These are phyloP conservation scores for Blepharisma japonicum DNA, from an alignment of 73 alveolate genomes.

Conservation along the genomic window DNA sequence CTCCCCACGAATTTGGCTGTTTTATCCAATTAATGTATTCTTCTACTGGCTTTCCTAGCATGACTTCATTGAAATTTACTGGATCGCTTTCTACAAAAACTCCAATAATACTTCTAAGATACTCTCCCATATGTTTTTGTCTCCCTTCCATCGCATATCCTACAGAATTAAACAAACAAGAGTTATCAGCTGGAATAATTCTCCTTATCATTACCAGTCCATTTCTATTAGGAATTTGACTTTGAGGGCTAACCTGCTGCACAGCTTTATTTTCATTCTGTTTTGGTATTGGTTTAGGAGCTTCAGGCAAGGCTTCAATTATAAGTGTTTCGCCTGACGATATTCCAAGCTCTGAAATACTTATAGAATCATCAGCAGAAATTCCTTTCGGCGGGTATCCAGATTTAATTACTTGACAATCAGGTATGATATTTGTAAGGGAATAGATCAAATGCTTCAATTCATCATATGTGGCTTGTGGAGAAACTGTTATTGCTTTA, in stretches of 20 bases:
- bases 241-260: no score
- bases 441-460: not conserved
- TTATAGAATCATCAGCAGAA: not conserved
- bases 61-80: slow-evolving; percentile 49
- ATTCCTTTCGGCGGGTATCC: slow-evolving; percentile 10
- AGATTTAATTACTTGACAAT: not conserved
- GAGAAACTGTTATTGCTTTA: not conserved
- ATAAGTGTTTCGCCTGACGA: not conserved
- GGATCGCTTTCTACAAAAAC: slow-evolving; percentile 59
- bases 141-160: slow-evolving; percentile 66
- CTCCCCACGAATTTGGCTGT: slow-evolving; percentile 88
- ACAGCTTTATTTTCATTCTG: no score
- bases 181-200: slow-evolving; percentile 83
- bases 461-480: slow-evolving; percentile 2
- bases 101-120: slow-evolving; percentile 60
- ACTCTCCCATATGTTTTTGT: slow-evolving; percentile 39
- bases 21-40: slow-evolving; percentile 76
- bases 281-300: no score
- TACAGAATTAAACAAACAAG: slow-evolving; percentile 82
- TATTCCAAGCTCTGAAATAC: not conserved
- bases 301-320: not conserved
- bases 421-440: not conserved
- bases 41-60: slow-evolving; percentile 51
- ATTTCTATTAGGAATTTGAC: no score
- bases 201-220: slow-evolving; percentile 27